Evolutionary conservation across 495 filamentous ascomycete species (phyloP).

Genomic region (Aspergillus ostianus): DNA sequence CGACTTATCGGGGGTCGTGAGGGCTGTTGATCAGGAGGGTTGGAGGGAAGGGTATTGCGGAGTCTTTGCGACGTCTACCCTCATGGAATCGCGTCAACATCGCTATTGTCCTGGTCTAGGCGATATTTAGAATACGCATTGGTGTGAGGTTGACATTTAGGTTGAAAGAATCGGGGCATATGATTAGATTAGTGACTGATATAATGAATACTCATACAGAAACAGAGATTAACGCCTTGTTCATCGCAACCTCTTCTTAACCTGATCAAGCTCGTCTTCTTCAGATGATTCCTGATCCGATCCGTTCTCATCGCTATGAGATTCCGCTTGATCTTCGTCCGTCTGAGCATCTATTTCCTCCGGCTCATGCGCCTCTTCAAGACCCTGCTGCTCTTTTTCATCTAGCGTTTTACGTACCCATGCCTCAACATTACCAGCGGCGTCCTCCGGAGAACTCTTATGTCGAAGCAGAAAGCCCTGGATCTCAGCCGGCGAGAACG

Average conservation of each 20-base stretch:
- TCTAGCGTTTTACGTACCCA: conserved; percentile 52
- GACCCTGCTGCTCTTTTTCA: conserved; percentile 38
- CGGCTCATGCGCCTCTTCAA: not conserved
- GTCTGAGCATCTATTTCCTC: not conserved
- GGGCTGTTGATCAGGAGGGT: not conserved
- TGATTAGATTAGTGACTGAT: no score
- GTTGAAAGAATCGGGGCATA: no score
- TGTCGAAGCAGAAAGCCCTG: conserved; percentile 61
- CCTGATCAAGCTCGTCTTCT: not conserved
- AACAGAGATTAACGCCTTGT: no score
- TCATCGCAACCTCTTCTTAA: no score
- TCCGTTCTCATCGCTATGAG: not conserved
- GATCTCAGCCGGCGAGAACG: conserved; percentile 65
- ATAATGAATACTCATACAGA: no score
- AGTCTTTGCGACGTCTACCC: not conserved
- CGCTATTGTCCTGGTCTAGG: not conserved
- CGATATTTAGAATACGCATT: not conserved
- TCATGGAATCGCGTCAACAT: not conserved
- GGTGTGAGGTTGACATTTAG: no score
- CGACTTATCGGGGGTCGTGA: conserved; percentile 79
- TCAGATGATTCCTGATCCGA: not conserved
- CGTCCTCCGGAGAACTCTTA: conserved; percentile 54
- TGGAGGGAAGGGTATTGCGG: not conserved
- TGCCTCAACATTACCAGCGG: conserved; percentile 50
- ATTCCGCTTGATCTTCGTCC: not conserved